Conservation (phyloP, 2,329 filamentous ascomycete species). For the Bipolaris zeicola region DNA sequence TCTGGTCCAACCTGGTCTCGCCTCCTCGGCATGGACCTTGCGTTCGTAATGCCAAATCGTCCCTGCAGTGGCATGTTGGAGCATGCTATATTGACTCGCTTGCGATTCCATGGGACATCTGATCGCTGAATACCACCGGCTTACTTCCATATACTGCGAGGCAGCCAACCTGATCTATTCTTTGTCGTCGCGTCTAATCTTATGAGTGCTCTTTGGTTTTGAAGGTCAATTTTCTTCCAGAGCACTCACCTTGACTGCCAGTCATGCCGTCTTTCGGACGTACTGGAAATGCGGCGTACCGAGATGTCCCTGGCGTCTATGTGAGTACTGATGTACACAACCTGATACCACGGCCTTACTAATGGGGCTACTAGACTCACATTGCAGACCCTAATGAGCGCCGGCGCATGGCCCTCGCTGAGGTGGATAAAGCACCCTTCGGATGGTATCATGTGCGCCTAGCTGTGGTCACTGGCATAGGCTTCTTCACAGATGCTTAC, state of each 20-base stretch:
- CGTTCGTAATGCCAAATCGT: constrained; percentile 8
- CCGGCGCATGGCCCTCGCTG: constrained; percentile 44
- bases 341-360: constrained; percentile 14
- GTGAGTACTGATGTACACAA: neutral
- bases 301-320: constrained; percentile 41
- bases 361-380: constrained; percentile 29
- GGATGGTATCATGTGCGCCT: constrained; percentile 75
- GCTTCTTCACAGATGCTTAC: constrained; percentile 89
- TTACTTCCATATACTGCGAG: constrained; percentile 6
- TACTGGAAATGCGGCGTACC: constrained; percentile 40
- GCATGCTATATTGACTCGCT: constrained; percentile 14
- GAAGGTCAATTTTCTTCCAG: constrained; percentile 4
- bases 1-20: neutral
- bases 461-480: constrained; percentile 77
- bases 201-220: neutral
- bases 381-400: constrained; percentile 45
- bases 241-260: constrained; percentile 8
- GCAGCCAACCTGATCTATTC: constrained; percentile 10
- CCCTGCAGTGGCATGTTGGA: constrained; percentile 6
- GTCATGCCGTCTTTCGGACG: constrained; percentile 36
- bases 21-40: constrained; percentile 7
- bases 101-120: constrained; percentile 5
- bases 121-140: constrained; percentile 11
- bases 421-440: constrained; percentile 46
- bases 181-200: constrained; percentile 6